Evolutionary conservation across 225 moss, liverwort and hornwort genomes (phyloP).

Genomic region (Straminergon stramineum): DNA sequence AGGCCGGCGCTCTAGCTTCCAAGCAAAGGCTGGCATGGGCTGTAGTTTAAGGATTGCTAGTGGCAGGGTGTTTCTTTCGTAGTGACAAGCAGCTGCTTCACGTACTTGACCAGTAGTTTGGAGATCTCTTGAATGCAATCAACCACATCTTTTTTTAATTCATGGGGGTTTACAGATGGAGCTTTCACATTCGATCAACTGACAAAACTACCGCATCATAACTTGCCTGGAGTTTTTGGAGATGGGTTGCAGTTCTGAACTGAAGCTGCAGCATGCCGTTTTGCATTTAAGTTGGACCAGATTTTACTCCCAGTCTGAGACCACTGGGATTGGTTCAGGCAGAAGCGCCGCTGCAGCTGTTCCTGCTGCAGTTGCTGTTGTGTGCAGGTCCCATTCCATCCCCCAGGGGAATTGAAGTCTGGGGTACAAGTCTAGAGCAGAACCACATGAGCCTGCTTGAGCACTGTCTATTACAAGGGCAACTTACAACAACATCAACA

Average conservation of each 20-base stretch:
- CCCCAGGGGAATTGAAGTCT: background rate
- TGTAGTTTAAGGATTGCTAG: background rate
- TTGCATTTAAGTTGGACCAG: conserved; percentile 18
- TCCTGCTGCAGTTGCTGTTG: background rate
- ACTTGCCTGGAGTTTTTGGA: conserved; percentile 17
- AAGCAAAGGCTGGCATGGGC: background rate
- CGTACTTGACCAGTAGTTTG: background rate
- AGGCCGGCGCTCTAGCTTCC: background rate
- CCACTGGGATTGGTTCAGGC: background rate
- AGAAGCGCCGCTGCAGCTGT: background rate
- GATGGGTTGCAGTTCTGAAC: conserved; percentile 4
- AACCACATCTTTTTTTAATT: background rate
- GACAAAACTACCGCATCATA: conserved; percentile 11
- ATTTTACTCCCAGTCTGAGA: conserved; percentile 7
- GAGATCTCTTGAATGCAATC: conserved; percentile 4
- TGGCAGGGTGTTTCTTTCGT: background rate
- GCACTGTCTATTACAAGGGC: background rate
- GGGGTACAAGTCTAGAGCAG: conserved; percentile 1
- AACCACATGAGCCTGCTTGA: background rate
- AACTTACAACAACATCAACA: background rate
- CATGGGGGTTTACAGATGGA: background rate
- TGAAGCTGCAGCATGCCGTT: background rate
- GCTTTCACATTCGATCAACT: conserved; percentile 1
- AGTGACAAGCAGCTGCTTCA: background rate
- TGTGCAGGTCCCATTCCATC: background rate